Evolutionary conservation across 345 rosid species (phyloP), one percentile per base, ranked within the genome.

Genomic region (Eucalyptus microcorys): DNA sequence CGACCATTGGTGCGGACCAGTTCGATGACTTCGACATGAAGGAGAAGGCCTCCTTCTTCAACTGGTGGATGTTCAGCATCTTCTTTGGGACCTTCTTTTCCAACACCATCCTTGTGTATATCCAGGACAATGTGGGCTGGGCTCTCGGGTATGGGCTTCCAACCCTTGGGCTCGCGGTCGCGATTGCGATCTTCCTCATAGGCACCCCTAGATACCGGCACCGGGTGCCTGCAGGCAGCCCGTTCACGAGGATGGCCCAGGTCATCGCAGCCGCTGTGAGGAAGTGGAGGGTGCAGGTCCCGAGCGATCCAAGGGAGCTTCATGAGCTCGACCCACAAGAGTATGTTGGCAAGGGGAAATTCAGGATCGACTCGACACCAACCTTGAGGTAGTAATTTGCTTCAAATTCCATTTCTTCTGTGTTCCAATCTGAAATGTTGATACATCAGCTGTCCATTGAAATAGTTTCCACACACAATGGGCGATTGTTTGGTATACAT

Each of bases 51-150:
- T 96, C 99, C 49, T 97, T 97, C 95, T 97, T 97, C 97, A 97
- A 96, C 66, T 97, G 99, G 99, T 97, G 99, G 99, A 93, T 96
- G 98, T 96, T 97, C 90, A 94, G 98, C 93, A 95, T 96, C 81
- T 97, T 96, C 92, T 91, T 94, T 87, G 99, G 99, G 30, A 94
- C 98, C 52, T 94, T 97, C 42, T 95, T 97, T 48, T 96, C 99
- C 81, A 93, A 96, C 92, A 95, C 98, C 1, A 64, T 94, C 21
- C 97, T 98, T 52, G 98, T 98, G 13, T 98, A 97, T 90, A 88
- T 96, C 86, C 99, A 98, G 90, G 99, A 97, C 90, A 97, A 95
- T 88, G 97, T 98, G n/a, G 99, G 99, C 0, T 98, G 98, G 99
- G 86, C 95, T 2, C 87, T 96, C 8, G 99, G 99, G 12, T 96